Percentiles rank a stretch among this genome's conserved stretches.
Evolutionary conservation across 2,329 filamentous ascomycete genomes (phyloP).

Genomic region (Eutypa lata): DNA sequence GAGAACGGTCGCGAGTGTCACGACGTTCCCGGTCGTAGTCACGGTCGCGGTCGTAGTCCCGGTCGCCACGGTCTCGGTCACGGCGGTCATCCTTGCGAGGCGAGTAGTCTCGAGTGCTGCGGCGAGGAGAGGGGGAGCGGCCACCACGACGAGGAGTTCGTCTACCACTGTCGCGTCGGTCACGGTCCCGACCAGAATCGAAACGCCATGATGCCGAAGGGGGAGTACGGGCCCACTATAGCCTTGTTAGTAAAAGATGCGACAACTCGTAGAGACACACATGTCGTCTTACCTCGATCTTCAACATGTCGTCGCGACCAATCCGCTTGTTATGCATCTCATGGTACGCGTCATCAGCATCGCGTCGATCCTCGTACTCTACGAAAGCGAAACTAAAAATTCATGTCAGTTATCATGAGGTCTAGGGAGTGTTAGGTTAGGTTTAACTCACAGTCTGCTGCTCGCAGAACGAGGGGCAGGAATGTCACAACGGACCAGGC

Average conservation of each 20-base stretch:
- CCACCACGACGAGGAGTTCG: constrained; percentile 65
- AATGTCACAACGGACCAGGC: constrained; percentile 97
- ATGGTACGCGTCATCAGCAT: constrained; percentile 98
- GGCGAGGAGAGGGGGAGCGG: constrained; percentile 76
- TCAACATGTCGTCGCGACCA: constrained; percentile 89
- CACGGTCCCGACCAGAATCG: constrained; percentile 81
- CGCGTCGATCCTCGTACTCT: constrained; percentile 96
- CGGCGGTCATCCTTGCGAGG: constrained; percentile 86
- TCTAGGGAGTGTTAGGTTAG: not conserved
- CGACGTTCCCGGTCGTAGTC: constrained; percentile 50
- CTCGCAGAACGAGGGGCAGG: constrained; percentile 90
- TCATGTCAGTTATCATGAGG: constrained; percentile 2
- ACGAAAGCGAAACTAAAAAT: constrained; percentile 83
- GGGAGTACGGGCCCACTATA: constrained; percentile 96
- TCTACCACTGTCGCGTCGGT: constrained; percentile 54
- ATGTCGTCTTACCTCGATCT: constrained; percentile 79
- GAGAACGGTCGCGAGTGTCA: constrained; percentile 62
- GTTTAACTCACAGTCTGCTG: constrained; percentile 94
- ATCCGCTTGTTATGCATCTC: constrained; percentile 99
- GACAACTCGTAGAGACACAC: not conserved
- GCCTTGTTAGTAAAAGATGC: constrained; percentile 10
- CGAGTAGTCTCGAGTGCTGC: constrained; percentile 75
- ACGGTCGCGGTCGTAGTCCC: constrained; percentile 71
- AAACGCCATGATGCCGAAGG: constrained; percentile 98
- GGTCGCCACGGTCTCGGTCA: constrained; percentile 75